A percentile compares a stretch with the other conserved stretches of the same genome.
Evolutionary conservation across 2,329 filamentous ascomycete genomes (phyloP).

Genomic region (Neofusicoccum laricinum): DNA sequence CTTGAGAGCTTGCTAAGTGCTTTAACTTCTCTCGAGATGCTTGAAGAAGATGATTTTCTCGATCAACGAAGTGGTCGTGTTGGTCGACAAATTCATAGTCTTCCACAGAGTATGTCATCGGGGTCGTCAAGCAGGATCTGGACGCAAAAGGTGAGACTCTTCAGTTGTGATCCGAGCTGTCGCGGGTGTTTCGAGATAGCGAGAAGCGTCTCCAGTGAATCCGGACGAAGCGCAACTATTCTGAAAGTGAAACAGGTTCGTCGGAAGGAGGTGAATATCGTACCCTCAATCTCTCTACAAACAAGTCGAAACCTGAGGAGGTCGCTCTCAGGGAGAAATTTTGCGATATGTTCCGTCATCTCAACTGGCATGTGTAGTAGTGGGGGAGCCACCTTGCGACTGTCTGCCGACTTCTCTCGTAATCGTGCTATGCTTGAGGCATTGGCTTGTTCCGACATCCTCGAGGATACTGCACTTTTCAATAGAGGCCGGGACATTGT

Average conservation of each 20-base stretch:
- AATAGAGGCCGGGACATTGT: no score
- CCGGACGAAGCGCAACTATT: not conserved
- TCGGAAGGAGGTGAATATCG: not conserved
- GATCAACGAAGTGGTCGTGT: no score
- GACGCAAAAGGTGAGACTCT: no score
- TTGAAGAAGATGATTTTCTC: no score
- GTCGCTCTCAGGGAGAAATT: not conserved
- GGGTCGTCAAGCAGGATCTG: no score
- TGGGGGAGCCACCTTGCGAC: not conserved
- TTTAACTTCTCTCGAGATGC: no score
- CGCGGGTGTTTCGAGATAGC: not conserved
- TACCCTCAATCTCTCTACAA: not conserved
- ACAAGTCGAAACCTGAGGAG: not conserved
- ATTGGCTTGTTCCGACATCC: not conserved
- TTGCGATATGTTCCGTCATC: not conserved
- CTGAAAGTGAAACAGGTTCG: not conserved
- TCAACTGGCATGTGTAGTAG: not conserved
- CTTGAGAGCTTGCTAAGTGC: no score
- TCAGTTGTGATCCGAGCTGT: no score
- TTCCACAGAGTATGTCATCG: no score
- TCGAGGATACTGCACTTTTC: not conserved
- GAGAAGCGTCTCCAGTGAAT: not conserved
- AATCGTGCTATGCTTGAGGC: no score
- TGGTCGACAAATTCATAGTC: no score
- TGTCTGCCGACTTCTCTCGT: not conserved